Evolutionary conservation across 2,329 filamentous ascomycete species (phyloP).

Genomic region (Alternaria gansuensis): DNA sequence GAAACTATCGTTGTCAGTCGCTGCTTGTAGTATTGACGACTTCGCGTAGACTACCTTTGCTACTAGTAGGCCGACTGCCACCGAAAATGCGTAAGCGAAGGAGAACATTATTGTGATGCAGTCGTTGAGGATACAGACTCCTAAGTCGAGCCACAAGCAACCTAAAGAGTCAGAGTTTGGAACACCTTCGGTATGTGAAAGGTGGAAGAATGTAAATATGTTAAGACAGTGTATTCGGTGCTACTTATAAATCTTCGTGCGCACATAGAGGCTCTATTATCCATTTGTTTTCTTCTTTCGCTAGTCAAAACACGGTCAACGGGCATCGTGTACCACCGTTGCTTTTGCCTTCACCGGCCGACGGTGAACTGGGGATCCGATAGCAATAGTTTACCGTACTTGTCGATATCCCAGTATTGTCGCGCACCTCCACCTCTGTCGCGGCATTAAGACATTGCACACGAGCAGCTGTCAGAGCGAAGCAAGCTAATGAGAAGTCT

Average conservation of each 20-base stretch:
- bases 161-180: background rate
- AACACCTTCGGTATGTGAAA: background rate
- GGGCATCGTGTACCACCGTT: background rate
- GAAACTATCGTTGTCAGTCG: conserved; percentile 24
- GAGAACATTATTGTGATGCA: background rate
- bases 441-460: background rate
- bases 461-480: background rate
- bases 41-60: conserved; percentile 6
- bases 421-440: background rate
- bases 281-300: conserved; percentile 7
- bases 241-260: background rate
- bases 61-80: conserved; percentile 3
- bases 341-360: conserved; percentile 3
- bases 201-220: background rate
- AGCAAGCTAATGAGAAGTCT: background rate
- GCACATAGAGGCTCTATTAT: background rate
- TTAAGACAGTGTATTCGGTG: background rate
- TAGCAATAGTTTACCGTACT: background rate
- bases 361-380: conserved; percentile 7
- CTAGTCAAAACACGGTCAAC: conserved; percentile 3
- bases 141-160: background rate
- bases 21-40: background rate
- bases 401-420: background rate
- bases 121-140: background rate
- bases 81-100: background rate